Evolutionary conservation across 176 grass and related monocot species (phyloP).

Genomic region (Stipa capillata): DNA sequence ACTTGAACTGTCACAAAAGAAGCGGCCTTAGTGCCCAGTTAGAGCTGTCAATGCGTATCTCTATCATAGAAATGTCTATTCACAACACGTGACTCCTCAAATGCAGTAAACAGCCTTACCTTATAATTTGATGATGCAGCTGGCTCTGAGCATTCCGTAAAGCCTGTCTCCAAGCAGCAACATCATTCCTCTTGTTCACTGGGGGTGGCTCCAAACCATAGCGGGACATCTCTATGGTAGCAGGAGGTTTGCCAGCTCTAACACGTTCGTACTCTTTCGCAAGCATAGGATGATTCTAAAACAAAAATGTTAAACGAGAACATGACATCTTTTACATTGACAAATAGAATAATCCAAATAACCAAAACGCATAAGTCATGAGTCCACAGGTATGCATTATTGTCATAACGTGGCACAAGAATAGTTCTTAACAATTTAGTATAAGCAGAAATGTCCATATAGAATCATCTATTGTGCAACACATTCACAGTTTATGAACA

Average conservation of each 20-base stretch:
- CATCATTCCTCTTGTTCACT: constrained; percentile 77
- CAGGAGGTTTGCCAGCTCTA: constrained; percentile 86
- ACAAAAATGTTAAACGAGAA: constrained; percentile 19
- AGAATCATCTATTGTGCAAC: not conserved
- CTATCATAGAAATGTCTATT: not conserved
- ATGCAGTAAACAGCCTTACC: constrained; percentile 33
- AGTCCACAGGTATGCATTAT: not conserved
- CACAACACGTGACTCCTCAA: too few species aligned
- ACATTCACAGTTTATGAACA: not conserved
- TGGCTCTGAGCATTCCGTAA: constrained; percentile 80
- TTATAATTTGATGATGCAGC: constrained; percentile 87
- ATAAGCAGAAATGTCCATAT: not conserved
- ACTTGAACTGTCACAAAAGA: not conserved
- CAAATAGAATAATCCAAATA: not conserved
- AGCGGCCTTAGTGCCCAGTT: not conserved
- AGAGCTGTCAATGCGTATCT: not conserved
- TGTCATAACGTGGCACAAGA: not conserved
- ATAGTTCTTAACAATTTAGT: not conserved
- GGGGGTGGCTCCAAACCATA: constrained; percentile 91
- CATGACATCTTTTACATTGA: not conserved
- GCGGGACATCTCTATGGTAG: constrained; percentile 87
- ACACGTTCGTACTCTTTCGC: constrained; percentile 94
- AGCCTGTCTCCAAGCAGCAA: constrained; percentile 81
- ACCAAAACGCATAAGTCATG: not conserved
- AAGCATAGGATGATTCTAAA: constrained; percentile 94